Evolutionary conservation across 164 flowering plant genomes (phyloP).

Genomic region (Echeveria elegans): DNA sequence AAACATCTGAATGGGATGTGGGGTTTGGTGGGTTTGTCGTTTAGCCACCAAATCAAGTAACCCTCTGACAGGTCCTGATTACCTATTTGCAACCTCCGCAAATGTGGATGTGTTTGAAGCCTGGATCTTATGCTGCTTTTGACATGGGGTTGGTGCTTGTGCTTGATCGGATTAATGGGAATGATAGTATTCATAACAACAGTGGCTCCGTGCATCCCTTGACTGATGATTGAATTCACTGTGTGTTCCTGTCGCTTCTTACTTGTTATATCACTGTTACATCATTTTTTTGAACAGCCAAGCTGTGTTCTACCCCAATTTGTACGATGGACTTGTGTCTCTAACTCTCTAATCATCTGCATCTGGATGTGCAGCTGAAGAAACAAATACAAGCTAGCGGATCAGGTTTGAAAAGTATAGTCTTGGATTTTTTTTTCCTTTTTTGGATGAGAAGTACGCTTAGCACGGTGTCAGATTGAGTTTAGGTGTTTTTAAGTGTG

Average conservation of each 20-base stretch:
- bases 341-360: not conserved
- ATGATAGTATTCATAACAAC: conserved; percentile 7
- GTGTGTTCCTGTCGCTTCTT: not conserved
- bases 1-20: too few species aligned
- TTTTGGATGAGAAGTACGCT: too few species aligned
- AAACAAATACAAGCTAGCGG: not conserved
- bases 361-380: too few species aligned
- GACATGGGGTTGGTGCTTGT: conserved; percentile 86
- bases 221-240: not conserved
- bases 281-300: not conserved
- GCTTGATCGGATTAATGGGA: conserved; percentile 71
- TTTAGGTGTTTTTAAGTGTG: not conserved
- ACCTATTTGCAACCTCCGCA: too few species aligned
- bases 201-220: not conserved
- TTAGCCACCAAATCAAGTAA: too few species aligned
- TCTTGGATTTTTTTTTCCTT: too few species aligned
- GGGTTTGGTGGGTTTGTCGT: too few species aligned
- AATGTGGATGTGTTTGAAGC: conserved; percentile 58
- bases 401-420: not conserved
- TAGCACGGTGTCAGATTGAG: not conserved
- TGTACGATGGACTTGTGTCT: not conserved
- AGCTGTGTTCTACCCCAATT: not conserved
- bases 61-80: too few species aligned
- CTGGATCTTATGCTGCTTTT: conserved; percentile 81
- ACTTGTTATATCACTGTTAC: too few species aligned